Percentiles rank a stretch among this genome's conserved stretches.
Conservation (phyloP, 495 filamentous ascomycete genomes). For the Daldinia loculata region DNA sequence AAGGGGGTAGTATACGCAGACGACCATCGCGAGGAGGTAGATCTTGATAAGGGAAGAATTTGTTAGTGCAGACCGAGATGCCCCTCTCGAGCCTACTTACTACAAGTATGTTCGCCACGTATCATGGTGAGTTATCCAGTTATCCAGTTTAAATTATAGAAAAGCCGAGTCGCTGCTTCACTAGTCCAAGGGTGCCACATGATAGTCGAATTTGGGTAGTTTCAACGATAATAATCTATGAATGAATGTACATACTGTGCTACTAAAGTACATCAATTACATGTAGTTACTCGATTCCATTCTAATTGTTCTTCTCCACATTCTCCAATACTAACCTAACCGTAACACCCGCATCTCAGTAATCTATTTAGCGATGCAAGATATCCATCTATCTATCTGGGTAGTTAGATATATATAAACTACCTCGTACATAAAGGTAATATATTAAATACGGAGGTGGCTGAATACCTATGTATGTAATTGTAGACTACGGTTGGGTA, state of each 20-base stretch:
- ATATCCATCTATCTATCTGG: too few relatives aligned
- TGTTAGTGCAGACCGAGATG: background rate
- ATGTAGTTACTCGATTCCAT: too few relatives aligned
- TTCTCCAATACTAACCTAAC: background rate
- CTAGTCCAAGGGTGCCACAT: background rate
- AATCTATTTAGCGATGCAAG: too few relatives aligned
- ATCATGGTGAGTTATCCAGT: background rate
- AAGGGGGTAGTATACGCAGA: slow-evolving; percentile 38
- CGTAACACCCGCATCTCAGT: background rate
- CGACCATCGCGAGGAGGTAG: slow-evolving; percentile 35
- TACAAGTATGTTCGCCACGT: background rate
- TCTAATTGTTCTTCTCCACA: background rate
- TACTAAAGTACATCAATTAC: too few relatives aligned
- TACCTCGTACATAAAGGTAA: background rate
- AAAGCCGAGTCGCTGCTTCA: background rate
- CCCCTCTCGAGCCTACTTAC: slow-evolving; percentile 4
- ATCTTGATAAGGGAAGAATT: slow-evolving; percentile 8
- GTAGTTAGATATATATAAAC: too few relatives aligned
- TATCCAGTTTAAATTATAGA: slow-evolving; percentile 5
- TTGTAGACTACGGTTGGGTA: background rate
- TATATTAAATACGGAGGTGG: background rate
- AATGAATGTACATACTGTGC: background rate
- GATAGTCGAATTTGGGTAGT: background rate
- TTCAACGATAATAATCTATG: background rate
- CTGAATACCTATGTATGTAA: background rate